These are phyloP conservation scores for Salix purpurea DNA, from an alignment of 345 rosid species.

Conservation along the genomic window DNA sequence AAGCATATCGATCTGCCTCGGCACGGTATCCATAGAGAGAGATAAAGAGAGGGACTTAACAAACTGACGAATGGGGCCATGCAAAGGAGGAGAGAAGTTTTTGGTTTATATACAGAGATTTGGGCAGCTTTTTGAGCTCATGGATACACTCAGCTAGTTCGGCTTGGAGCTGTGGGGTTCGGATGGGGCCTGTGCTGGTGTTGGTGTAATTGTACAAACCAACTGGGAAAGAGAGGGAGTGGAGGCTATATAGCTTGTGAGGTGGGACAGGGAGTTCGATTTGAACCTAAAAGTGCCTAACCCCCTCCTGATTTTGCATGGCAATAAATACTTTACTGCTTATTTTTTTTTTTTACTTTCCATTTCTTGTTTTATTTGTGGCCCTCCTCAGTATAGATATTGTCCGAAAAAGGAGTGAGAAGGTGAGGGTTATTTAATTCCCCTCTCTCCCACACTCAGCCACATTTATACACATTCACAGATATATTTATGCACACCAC, in stretches of 20 bases:
- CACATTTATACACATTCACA: not conserved
- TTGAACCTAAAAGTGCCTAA: constrained; percentile 61
- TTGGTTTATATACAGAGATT: constrained; percentile 53
- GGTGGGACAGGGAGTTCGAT: constrained; percentile 52
- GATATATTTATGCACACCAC: not conserved
- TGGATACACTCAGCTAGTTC: constrained; percentile 69
- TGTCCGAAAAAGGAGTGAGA: not conserved
- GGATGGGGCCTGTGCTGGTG: constrained; percentile 29
- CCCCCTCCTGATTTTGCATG: constrained; percentile 39
- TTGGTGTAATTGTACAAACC: constrained; percentile 15
- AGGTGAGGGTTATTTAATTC: not conserved
- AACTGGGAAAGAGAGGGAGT: constrained; percentile 7
- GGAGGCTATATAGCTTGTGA: constrained; percentile 6
- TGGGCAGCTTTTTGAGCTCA: constrained; percentile 71
- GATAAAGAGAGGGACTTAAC: constrained; percentile 50
- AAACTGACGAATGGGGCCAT: constrained; percentile 48
- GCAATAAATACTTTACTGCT: not conserved
- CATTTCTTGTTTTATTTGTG: not conserved
- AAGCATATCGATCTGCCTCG: constrained; percentile 30
- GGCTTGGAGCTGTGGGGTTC: constrained; percentile 44
- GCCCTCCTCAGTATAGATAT: not conserved
- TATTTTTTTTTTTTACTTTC: not conserved
- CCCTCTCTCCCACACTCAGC: not conserved
- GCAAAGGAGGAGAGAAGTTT: constrained; percentile 35
- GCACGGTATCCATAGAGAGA: constrained; percentile 33